These are phyloP conservation scores for Sugiyamaella japonica DNA, from an alignment of 1,139 yeast genomes.

Conservation along the genomic window DNA sequence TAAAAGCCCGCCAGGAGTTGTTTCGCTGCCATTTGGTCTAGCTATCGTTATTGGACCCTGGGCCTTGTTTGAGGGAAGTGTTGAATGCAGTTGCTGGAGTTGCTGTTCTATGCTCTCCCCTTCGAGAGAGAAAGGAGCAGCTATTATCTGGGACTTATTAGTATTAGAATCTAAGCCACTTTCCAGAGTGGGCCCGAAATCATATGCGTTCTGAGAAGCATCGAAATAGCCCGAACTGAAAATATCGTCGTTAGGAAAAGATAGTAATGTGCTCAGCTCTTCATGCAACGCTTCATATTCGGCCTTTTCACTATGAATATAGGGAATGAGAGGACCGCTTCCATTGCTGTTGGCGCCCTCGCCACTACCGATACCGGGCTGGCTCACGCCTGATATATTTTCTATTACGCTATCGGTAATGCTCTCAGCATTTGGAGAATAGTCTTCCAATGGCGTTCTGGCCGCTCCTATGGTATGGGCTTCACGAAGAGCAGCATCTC, in stretches of 20 bases:
- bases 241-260: constrained; percentile 11
- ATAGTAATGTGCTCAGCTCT: constrained; percentile 21
- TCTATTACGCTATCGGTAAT: constrained; percentile 3
- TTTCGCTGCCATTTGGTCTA: constrained; percentile 1
- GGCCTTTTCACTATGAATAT: constrained; percentile 13
- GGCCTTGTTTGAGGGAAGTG: neutral
- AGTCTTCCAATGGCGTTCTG: constrained; percentile 1
- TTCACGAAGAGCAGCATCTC: constrained; percentile 8
- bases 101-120: constrained; percentile 9
- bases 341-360: neutral
- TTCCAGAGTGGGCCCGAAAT: neutral
- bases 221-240: constrained; percentile 12
- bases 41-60: neutral
- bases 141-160: neutral
- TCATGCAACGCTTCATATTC: constrained; percentile 27
- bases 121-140: neutral
- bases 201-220: constrained; percentile 1
- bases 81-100: constrained; percentile 12
- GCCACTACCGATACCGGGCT: neutral
- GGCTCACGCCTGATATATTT: neutral
- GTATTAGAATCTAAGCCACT: neutral
- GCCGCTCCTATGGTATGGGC: neutral
- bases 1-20: constrained; percentile 14
- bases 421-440: constrained; percentile 8
- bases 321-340: neutral